These are phyloP conservation scores for Coix lacrymajobi DNA, from an alignment of 176 grass and related monocot genomes.

Conservation along the genomic window DNA sequence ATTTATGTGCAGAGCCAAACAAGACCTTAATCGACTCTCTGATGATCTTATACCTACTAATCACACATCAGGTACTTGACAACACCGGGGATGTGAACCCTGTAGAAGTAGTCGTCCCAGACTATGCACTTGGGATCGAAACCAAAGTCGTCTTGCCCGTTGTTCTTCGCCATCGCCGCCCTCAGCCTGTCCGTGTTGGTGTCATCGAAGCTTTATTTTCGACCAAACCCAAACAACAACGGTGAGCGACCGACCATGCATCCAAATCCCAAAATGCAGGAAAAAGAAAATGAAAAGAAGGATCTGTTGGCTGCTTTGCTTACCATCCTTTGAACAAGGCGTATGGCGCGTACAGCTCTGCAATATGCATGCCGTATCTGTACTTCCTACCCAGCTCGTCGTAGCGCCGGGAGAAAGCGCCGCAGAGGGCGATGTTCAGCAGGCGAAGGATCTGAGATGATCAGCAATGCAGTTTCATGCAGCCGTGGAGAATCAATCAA, in stretches of 20 bases:
- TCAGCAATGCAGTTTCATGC: not conserved
- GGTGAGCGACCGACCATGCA: no score
- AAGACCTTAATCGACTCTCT: no score
- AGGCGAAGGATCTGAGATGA: conserved; percentile 23
- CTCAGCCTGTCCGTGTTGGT: conserved; percentile 6
- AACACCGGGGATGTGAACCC: conserved; percentile 23
- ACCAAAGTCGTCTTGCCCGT: not conserved
- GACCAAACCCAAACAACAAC: not conserved
- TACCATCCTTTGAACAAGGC: conserved; percentile 38
- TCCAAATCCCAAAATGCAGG: no score
- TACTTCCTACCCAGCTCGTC: conserved; percentile 13
- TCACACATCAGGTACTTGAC: conserved; percentile 6
- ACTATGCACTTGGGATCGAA: conserved; percentile 5
- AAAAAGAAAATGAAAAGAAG: not conserved
- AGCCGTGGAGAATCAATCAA: not conserved
- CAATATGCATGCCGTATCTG: conserved; percentile 34
- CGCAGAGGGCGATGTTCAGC: conserved; percentile 11
- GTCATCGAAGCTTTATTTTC: conserved; percentile 5
- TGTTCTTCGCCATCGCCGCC: not conserved
- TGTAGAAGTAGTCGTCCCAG: conserved; percentile 33
- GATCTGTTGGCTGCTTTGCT: not conserved
- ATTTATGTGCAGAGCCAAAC: no score
- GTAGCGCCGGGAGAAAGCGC: not conserved
- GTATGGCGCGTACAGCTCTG: conserved; percentile 49
- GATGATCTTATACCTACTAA: not conserved